A percentile compares a stretch with the other conserved stretches of the same genome.
Conservation (phyloP, 257 asterid genomes). For the Scutellaria minor region DNA sequence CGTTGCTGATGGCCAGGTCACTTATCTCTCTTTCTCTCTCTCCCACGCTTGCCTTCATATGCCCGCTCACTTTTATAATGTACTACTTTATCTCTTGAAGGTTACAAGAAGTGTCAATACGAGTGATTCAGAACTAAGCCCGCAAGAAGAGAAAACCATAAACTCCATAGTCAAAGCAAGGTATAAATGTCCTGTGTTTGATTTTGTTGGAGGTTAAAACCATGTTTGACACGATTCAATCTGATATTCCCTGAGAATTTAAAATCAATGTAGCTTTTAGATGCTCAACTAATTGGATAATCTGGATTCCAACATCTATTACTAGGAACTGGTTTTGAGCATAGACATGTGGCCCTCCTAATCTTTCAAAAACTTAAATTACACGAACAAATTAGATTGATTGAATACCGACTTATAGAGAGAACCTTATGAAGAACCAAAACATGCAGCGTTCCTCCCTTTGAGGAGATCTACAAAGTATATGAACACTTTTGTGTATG, state of each 20-base stretch:
- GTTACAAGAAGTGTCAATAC: slow-evolving; percentile 73
- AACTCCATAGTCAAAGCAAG: slow-evolving; percentile 75
- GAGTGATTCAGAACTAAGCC: slow-evolving; percentile 58
- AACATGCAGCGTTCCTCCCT: not conserved
- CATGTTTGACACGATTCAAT: slow-evolving; percentile 1
- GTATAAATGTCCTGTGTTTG: slow-evolving; percentile 41
- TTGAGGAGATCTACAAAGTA: slow-evolving; percentile 10
- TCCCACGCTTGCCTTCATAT: not conserved
- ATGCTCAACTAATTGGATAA: slow-evolving; percentile 14
- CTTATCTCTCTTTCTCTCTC: slow-evolving; percentile 27
- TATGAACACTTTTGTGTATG: not conserved
- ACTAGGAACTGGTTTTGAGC: slow-evolving; percentile 16
- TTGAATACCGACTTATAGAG: not conserved
- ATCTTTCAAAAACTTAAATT: slow-evolving; percentile 17
- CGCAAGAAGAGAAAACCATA: slow-evolving; percentile 73
- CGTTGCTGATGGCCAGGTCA: slow-evolving; percentile 90
- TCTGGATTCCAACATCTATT: slow-evolving; percentile 2
- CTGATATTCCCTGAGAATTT: not conserved
- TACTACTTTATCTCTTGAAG: slow-evolving; percentile 47
- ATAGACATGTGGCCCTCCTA: not conserved
- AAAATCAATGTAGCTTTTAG: slow-evolving; percentile 27
- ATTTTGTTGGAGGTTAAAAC: slow-evolving; percentile 17
- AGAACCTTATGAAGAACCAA: slow-evolving; percentile 5
- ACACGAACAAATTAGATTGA: slow-evolving; percentile 1
- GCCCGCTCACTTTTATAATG: slow-evolving; percentile 25